Evolutionary conservation across 1,139 yeast species (phyloP).

Genomic region (Geotrichum aggregatum): DNA sequence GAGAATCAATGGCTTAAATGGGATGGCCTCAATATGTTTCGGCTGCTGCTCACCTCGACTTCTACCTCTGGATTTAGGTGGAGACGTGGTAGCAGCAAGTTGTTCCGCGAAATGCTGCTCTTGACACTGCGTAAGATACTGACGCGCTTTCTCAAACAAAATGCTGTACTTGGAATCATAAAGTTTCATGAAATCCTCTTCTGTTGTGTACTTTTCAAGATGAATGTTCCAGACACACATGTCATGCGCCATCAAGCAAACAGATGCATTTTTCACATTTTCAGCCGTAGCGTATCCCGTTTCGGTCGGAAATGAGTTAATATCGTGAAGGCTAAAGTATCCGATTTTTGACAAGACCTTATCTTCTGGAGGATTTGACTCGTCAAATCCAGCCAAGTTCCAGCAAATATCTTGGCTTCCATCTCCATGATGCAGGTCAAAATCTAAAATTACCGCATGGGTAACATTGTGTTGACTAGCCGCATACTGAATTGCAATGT

Average conservation of each 20-base stretch:
- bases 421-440: conserved; percentile 90
- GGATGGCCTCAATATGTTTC: conserved; percentile 24
- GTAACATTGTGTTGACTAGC: conserved; percentile 59
- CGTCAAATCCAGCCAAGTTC: conserved; percentile 67
- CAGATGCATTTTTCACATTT: conserved; percentile 70
- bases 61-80: conserved; percentile 25
- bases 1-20: conserved; percentile 65
- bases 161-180: conserved; percentile 62
- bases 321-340: conserved; percentile 79
- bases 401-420: conserved; percentile 87
- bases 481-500: conserved; percentile 79
- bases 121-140: conserved; percentile 48
- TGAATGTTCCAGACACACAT: conserved; percentile 83
- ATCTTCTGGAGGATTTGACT: conserved; percentile 21
- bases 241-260: conserved; percentile 75
- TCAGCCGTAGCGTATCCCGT: conserved; percentile 70
- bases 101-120: conserved; percentile 12
- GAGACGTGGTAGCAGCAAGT: conserved; percentile 28
- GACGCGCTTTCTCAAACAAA: conserved; percentile 63
- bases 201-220: conserved; percentile 59
- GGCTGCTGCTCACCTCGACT: conserved; percentile 16
- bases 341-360: conserved; percentile 47
- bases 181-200: conserved; percentile 59
- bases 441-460: conserved; percentile 78
- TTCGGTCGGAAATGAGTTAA: conserved; percentile 84